Conservation (phyloP, 306 rosid species). For the Prosopis cineraria region DNA sequence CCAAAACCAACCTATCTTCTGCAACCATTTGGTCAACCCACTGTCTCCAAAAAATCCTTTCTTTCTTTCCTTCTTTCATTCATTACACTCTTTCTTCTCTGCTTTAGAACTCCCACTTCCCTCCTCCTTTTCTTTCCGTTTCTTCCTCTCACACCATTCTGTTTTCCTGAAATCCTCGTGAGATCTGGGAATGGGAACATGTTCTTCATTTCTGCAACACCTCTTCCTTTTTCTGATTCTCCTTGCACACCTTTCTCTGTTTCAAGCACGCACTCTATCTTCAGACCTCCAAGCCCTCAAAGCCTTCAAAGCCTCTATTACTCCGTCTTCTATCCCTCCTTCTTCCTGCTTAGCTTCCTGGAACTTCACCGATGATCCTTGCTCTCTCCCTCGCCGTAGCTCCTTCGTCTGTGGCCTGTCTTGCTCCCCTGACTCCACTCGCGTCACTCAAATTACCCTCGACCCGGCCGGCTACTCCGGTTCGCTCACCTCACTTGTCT, state of each 20-base stretch:
- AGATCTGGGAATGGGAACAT: not conserved
- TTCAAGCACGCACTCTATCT: conserved; percentile 53
- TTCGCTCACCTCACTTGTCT: conserved; percentile 63
- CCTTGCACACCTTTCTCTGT: not conserved
- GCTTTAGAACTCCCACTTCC: not conserved
- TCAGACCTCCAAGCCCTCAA: conserved; percentile 72
- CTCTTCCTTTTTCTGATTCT: conserved; percentile 4
- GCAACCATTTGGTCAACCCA: conserved; percentile 1
- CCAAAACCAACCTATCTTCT: not conserved
- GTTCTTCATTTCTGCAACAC: conserved; percentile 27
- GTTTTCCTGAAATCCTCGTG: not conserved
- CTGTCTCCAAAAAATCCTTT: not conserved
- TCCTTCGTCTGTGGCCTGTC: conserved; percentile 78
- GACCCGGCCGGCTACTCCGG: conserved; percentile 85
- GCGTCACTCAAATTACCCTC: conserved; percentile 77
- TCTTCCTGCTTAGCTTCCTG: conserved; percentile 85
- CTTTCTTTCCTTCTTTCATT: not conserved
- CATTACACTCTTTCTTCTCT: not conserved
- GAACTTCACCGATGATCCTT: conserved; percentile 87
- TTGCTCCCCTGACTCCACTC: conserved; percentile 62
- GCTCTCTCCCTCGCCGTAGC: conserved; percentile 71
- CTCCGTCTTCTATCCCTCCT: conserved; percentile 63
- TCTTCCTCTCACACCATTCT: not conserved
- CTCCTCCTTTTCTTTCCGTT: not conserved
- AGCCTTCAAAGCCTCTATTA: conserved; percentile 77